A percentile compares a stretch with the other conserved stretches of the same genome.
Evolutionary conservation across 2,329 filamentous ascomycete species (phyloP).

Genomic region (Cladorrhinum sp.): DNA sequence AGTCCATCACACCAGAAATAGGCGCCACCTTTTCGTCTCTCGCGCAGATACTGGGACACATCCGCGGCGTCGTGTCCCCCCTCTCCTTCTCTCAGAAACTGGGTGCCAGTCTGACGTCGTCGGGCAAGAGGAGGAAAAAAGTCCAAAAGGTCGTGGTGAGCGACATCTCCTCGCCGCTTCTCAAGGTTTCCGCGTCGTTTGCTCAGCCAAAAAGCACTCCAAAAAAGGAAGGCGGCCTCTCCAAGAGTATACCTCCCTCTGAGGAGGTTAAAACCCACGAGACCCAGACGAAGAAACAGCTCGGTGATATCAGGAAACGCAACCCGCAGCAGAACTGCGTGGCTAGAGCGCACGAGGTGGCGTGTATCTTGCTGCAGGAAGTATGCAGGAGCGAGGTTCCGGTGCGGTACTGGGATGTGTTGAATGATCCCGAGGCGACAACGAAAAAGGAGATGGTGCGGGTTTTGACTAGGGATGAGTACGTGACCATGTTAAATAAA

Average conservation of each 20-base stretch:
- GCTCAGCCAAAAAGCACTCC: not conserved
- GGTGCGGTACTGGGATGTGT: slow-evolving; percentile 5
- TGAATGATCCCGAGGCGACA: not conserved
- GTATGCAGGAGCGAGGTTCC: not conserved
- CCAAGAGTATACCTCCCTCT: slow-evolving; percentile 6
- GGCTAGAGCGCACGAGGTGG: slow-evolving; percentile 5
- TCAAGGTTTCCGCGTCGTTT: slow-evolving; percentile 2
- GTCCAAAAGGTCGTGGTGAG: slow-evolving; percentile 1
- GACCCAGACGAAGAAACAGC: not conserved
- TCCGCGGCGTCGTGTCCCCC: slow-evolving; percentile 8
- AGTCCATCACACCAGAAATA: not conserved
- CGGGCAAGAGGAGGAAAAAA: slow-evolving; percentile 13
- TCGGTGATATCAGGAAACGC: slow-evolving; percentile 3
- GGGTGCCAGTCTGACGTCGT: slow-evolving; percentile 7
- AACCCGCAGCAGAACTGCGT: slow-evolving; percentile 5
- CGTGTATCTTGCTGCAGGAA: not conserved
- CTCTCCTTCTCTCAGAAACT: slow-evolving; percentile 4
- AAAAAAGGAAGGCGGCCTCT: not conserved
- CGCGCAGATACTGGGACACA: slow-evolving; percentile 8
- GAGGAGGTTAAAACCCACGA: slow-evolving; percentile 9
- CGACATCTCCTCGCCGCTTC: not conserved
- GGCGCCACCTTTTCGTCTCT: not conserved
- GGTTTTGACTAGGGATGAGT: not conserved
- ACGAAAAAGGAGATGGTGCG: not conserved
- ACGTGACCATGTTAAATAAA: not conserved